Conservation (phyloP, 2,329 filamentous ascomycete species). For the Sclerotiophoma versabilis region DNA sequence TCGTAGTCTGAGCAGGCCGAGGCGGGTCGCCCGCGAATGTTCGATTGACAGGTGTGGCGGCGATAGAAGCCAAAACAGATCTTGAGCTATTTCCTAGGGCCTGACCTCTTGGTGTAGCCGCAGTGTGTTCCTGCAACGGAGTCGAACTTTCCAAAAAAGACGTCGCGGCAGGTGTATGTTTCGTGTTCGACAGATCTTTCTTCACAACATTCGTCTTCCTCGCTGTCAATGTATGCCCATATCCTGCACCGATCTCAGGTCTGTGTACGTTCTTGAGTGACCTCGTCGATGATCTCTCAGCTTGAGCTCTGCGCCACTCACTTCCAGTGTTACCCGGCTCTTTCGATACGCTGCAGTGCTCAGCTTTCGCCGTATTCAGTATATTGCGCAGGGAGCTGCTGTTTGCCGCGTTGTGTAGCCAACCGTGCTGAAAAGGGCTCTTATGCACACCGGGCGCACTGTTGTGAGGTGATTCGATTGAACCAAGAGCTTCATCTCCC, state of each 20-base stretch:
- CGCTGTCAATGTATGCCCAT: neutral
- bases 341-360: neutral
- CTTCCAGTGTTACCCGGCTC: neutral
- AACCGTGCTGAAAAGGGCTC: neutral
- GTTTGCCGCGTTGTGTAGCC: neutral
- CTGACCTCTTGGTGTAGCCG: neutral
- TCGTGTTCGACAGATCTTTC: neutral
- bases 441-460: too few species aligned
- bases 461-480: neutral
- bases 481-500: neutral
- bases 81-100: neutral
- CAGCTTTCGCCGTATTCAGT: neutral
- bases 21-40: neutral
- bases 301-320: neutral
- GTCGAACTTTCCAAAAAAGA: neutral
- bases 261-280: neutral
- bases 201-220: neutral
- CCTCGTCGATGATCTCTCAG: neutral
- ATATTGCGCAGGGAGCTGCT: neutral
- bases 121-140: neutral
- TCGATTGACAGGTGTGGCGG: neutral
- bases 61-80: too few species aligned
- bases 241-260: constrained; percentile 1
- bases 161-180: neutral
- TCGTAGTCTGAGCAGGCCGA: neutral